Percentiles rank a stretch among this genome's conserved stretches.
Conservation (phyloP, 2,329 filamentous ascomycete species). For the Emericellopsis atlantica region DNA sequence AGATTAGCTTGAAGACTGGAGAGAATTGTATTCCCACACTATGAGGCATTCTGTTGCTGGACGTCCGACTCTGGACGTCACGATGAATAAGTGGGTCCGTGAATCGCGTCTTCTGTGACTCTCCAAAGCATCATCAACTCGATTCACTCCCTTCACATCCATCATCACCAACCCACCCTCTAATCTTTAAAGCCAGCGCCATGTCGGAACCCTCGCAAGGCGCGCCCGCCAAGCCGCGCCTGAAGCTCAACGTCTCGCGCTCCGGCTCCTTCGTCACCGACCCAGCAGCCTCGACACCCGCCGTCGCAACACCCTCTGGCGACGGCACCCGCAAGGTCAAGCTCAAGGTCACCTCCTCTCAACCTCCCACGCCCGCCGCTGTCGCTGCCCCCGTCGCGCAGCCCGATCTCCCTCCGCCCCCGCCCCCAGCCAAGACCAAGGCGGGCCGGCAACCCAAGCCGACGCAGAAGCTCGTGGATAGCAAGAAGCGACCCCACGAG, state of each 20-base stretch:
- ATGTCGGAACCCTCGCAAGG: constrained; percentile 16
- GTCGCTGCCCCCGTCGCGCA: not conserved
- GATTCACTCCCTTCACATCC: not conserved
- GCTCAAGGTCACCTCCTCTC: constrained; percentile 26
- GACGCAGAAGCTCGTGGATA: constrained; percentile 41
- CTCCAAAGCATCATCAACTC: too few species aligned
- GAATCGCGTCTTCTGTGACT: too few species aligned
- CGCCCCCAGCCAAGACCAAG: constrained; percentile 37
- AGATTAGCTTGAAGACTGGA: too few species aligned
- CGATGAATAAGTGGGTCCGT: too few species aligned
- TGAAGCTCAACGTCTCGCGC: constrained; percentile 25
- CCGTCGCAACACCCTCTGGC: constrained; percentile 9
- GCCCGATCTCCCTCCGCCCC: constrained; percentile 6
- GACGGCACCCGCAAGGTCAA: constrained; percentile 25
- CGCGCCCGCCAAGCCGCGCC: constrained; percentile 20
- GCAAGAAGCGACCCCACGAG: constrained; percentile 48
- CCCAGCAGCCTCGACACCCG: constrained; percentile 2
- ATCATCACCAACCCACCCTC: not conserved
- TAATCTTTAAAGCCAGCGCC: constrained; percentile 1
- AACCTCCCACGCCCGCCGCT: constrained; percentile 5
- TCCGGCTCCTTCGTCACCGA: constrained; percentile 20
- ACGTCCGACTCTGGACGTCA: too few species aligned
- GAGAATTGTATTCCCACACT: too few species aligned
- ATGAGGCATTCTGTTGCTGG: too few species aligned
- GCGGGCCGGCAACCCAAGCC: constrained; percentile 47